Percentiles rank a stretch among this genome's conserved stretches.
phyloP scores from a whole-genome alignment of 768 basidiomycete genomes.

The Boletus edulis region DNA sequence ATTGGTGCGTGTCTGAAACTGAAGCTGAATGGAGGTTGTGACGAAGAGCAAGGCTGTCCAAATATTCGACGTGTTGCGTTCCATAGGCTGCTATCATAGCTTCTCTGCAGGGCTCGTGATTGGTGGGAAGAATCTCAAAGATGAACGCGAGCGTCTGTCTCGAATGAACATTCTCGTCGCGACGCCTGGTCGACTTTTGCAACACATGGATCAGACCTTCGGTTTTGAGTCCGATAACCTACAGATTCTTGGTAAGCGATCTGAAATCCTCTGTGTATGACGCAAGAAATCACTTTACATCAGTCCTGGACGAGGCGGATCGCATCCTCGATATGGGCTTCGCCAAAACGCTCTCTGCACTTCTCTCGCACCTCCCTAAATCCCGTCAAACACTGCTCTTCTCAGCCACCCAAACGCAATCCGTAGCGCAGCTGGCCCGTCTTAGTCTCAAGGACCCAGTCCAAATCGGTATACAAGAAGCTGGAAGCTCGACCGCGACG shows the following conservation, averaged over 20 bases:
- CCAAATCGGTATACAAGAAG: conserved; percentile 61
- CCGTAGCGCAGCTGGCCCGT: conserved; percentile 83
- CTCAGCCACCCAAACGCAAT: conserved; percentile 94
- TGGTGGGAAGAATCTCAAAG: conserved; percentile 93
- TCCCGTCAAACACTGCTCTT: conserved; percentile 94
- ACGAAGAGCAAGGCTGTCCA: conserved; percentile 74
- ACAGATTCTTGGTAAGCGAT: conserved; percentile 77
- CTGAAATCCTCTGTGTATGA: background rate
- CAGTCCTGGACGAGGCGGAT: conserved; percentile 96
- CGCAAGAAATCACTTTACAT: background rate
- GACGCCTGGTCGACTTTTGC: conserved; percentile 90
- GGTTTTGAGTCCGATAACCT: conserved; percentile 91
- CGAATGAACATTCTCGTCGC: conserved; percentile 99
- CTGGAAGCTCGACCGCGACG: conserved; percentile 46
- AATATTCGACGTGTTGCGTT: conserved; percentile 95
- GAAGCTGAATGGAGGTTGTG: background rate
- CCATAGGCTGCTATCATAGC: conserved; percentile 85
- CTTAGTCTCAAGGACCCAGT: conserved; percentile 84
- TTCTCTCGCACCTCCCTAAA: conserved; percentile 88
- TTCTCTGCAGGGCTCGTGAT: conserved; percentile 96
- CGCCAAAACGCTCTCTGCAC: conserved; percentile 80
- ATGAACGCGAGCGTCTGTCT: conserved; percentile 82
- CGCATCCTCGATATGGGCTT: conserved; percentile 98
- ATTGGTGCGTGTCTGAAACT: conserved; percentile 51
- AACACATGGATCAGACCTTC: conserved; percentile 98